Base-by-base conservation (phyloP, 345 rosid genomes). In the Populus alba region DNA sequence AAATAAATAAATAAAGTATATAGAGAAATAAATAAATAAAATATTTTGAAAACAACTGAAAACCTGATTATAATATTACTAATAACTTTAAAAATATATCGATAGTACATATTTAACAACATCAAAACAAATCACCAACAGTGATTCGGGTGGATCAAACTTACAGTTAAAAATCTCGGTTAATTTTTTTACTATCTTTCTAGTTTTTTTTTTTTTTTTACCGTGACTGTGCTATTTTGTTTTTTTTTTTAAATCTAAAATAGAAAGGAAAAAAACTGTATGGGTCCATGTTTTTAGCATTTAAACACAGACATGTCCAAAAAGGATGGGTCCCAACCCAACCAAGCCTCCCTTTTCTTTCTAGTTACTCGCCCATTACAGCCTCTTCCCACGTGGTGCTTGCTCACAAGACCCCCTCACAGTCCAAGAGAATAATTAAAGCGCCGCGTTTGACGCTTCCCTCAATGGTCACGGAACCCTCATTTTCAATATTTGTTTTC, bases 381-480 rank as follows among this genome's bases (percentile, higher is more conserved):
- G 12, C 74, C 73, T 47, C 75, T 67, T 37, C 43, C 83, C 87
- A 79, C 87, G 87, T 82, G 85, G 75, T 35, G 8, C 38, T 35
- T 47, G 72, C 55, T 66, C 17, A 43, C 72, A 15, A 47, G 51
- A 47, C n/a, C 57, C 57, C 51, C 17, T 15, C 51, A 0, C 51
- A 13, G 51, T 45, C 51, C 51, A 45, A 45, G 2, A 45, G 51
- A 45, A 12, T 0, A 45, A 47, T 47, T 20, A n/a, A 37, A 80
- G 74, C 53, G 80, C 83, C 87, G 81, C 83, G 85, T 79, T 82
- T 77, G 75, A 78, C 80, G 81, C 77, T 53, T 67, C 72, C 59
- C 37, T 23, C 37, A 5, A 6, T 3, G 8, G 45, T 3, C 45
- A n/a, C 7, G 16, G 16, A 13, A 63, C 13, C 37, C 39, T 7